These are phyloP conservation scores for Tetrastigma voinierianum DNA, from an alignment of 164 flowering plant genomes.

Conservation along the genomic window DNA sequence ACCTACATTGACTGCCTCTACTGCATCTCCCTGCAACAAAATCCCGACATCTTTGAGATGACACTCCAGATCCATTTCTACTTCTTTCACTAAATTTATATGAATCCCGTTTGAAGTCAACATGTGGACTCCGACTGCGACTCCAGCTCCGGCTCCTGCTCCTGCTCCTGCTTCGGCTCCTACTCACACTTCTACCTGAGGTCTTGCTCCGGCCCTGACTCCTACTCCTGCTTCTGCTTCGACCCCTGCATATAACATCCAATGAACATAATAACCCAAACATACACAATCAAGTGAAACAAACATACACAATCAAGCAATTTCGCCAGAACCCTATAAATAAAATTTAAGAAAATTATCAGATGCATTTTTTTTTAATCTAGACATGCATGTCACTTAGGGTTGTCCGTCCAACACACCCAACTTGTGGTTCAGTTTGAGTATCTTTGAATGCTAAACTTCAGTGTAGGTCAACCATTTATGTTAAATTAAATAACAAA, in stretches of 20 bases:
- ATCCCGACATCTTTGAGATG: conserved; percentile 28
- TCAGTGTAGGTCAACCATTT: no score
- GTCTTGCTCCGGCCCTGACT: background rate
- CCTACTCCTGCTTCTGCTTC: conserved; percentile 23
- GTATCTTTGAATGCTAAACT: no score
- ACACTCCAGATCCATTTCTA: conserved; percentile 26
- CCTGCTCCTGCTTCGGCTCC: conserved; percentile 4
- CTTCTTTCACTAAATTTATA: conserved; percentile 26
- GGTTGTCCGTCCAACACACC: no score
- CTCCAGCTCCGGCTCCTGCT: conserved; percentile 16
- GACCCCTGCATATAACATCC: conserved; percentile 26
- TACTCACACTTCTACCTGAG: conserved; percentile 22
- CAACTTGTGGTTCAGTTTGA: no score
- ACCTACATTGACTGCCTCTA: conserved; percentile 38
- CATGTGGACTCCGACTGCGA: conserved; percentile 13
- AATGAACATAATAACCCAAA: background rate
- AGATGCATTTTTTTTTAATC: no score
- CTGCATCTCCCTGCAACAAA: conserved; percentile 40
- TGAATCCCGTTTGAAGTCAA: conserved; percentile 24
- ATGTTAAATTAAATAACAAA: no score
- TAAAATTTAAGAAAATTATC: background rate
- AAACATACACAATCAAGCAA: background rate
- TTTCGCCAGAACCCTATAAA: background rate
- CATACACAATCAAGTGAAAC: background rate
- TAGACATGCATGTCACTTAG: no score